Percentiles rank a stretch among this genome's conserved stretches.
phyloP scores from a whole-genome alignment of 768 basidiomycete species.

The Leccinum variicolor region DNA sequence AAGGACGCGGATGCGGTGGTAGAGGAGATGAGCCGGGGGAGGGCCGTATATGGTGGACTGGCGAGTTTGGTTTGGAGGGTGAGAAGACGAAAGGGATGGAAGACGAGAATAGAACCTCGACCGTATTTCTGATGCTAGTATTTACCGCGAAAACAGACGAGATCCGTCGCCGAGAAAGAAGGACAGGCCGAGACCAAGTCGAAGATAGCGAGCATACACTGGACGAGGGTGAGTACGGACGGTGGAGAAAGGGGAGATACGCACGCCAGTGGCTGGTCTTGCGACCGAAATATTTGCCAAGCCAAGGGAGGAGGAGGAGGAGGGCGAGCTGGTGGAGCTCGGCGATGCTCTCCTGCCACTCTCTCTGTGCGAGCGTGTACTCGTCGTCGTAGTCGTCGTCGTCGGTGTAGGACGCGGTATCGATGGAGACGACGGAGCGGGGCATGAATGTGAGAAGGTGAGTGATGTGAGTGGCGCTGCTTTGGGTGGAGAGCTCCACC shows the following conservation, averaged over 20 bases:
- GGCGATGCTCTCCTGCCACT: conserved; percentile 89
- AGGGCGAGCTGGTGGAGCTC: conserved; percentile 81
- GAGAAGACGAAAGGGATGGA: conserved; percentile 37
- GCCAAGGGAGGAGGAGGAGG: conserved; percentile 76
- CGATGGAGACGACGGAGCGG: conserved; percentile 56
- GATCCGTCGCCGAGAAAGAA: conserved; percentile 54
- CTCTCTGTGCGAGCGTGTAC: conserved; percentile 73
- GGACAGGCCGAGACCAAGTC: conserved; percentile 56
- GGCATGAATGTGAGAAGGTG: conserved; percentile 43
- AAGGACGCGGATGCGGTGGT: conserved; percentile 56
- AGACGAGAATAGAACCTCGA: conserved; percentile 24
- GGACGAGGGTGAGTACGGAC: conserved; percentile 11
- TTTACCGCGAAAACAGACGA: conserved; percentile 19
- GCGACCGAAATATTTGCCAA: conserved; percentile 88
- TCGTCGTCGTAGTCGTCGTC: conserved; percentile 60
- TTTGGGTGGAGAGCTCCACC: conserved; percentile 18
- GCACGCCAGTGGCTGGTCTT: conserved; percentile 84
- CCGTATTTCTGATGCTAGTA: conserved; percentile 24
- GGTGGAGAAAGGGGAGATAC: conserved; percentile 26
- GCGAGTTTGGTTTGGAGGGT: conserved; percentile 49
- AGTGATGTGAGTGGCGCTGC: conserved; percentile 9
- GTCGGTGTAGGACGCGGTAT: conserved; percentile 52
- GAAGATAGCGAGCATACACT: conserved; percentile 73
- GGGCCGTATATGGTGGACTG: conserved; percentile 44
- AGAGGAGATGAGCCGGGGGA: conserved; percentile 53